Base-by-base conservation (phyloP, 768 basidiomycete species). In the Paxillus rubicundulus region DNA sequence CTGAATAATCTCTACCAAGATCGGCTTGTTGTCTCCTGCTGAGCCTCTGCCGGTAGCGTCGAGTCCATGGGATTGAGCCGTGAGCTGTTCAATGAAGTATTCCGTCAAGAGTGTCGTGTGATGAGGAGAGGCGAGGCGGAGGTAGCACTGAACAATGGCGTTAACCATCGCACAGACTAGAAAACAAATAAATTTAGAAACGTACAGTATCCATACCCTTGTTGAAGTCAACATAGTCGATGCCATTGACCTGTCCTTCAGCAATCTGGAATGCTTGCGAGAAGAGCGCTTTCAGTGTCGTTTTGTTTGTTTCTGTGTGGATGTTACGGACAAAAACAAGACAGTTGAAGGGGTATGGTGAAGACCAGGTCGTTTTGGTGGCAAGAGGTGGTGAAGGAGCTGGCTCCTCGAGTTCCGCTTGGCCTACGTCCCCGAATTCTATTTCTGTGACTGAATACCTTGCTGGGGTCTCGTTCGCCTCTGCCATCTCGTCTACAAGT, bases 211-310 rank as follows among this genome's bases (percentile, higher is more conserved):
- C 83, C 76, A 87, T 82, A 14, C 87, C 85, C 64, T 90, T 92
- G 57, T 65, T 82, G 65, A 81, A 92, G 68, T 92, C 90, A 16
- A 92, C 78, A 50, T 93, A 93, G 61, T 92, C 87, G 27, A 92
- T 66, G 2, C 74, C 80, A 7, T 70, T 68, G 14, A 49, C 24
- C 53, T 32, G 45, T 17, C 38, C 33, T 41, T 7, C 33, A 13
- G 47, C 46, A 1, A 39, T 60, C 17, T 32, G 45, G 40, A 82
- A 76, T 2, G 80, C 75, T 7, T 62, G 63, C 0, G 73, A 60
- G 54, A 91, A 84, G 5, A 89, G 64, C 2, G 72, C 65, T 39
- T 82, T 85, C 14, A 93, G 73, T 0, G 87, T 85, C 0, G 91
- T 92, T 67, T 91, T 92, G 65, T 91, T 93, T 24, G 89, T 89